Base-by-base conservation (phyloP, 106 monocot species). In the Amphibolis antarctica region DNA sequence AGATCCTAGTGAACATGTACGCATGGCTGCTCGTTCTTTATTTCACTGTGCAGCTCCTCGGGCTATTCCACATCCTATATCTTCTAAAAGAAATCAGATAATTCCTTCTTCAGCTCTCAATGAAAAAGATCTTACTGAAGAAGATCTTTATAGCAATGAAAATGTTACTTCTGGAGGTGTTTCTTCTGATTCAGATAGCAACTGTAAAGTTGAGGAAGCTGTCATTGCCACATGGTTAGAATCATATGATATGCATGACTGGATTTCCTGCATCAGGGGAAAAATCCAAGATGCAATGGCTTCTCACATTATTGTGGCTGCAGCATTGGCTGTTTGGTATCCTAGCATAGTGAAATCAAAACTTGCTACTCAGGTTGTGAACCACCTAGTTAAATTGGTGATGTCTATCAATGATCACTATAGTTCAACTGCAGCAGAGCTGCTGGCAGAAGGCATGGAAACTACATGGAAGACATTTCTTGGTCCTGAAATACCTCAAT, bases 361-460 rank as follows among this genome's bases (percentile, higher is more conserved):
- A 24, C 74, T 98, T 65, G 66, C 85, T 20, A 69, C 25, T 67
- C 56, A 79, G 51, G 87, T 98, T 48, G 77, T 75, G 30, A 77
- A 76, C 54, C 84, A 79, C 44, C 59, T 98, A 77, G 60, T 91
- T 66, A 98, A 98, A 70, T 79, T 98, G 64, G 82, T 98, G 59
- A 91, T 88, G 87, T 74, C 91, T 1, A 83, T 76, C 76, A 87
- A 91, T 79, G 87, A 98, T 3, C 66, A 46, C n/a, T 87, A 88
- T 62, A 98, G 98, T 71, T 76, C 91, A 45, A 91, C 98, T 59
- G 91, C 98, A 51, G 98, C 87, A 26, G 91, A 98, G 81, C 77
- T 98, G 51, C 80, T 98, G n/a, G 80, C 98, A 53, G 98, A 98
- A 71, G 98, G 98, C 46, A 98, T 98, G 98, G 87, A 98, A 57